phyloP scores from a whole-genome alignment of 371 early-diverging fungal species.

The Lichtheimia corymbifera region DNA sequence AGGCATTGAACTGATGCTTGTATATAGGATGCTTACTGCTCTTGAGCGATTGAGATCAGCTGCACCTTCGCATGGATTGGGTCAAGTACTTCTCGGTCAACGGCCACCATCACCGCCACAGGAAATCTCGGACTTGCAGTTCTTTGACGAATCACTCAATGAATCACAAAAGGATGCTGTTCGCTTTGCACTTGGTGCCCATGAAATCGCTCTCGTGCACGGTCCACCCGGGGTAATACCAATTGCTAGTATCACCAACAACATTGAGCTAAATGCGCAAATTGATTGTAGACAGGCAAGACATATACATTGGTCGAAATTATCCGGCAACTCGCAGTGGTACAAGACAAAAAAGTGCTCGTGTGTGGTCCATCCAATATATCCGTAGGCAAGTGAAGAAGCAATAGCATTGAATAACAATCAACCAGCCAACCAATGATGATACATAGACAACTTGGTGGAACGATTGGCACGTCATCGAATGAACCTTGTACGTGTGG shows the following conservation, averaged over 20 bases:
- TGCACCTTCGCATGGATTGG: slow-evolving; percentile 18
- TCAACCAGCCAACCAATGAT: not conserved
- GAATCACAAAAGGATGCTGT: slow-evolving; percentile 80
- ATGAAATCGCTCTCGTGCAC: slow-evolving; percentile 79
- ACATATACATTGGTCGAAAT: slow-evolving; percentile 91
- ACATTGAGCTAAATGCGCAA: not conserved
- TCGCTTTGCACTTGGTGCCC: slow-evolving; percentile 60
- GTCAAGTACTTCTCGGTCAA: slow-evolving; percentile 33
- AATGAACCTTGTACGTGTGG: slow-evolving; percentile 78
- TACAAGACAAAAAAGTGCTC: slow-evolving; percentile 69
- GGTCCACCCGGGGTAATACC: slow-evolving; percentile 74
- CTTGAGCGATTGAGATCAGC: slow-evolving; percentile 32
- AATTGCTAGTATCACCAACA: too few relatives aligned
- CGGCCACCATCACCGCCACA: slow-evolving; percentile 19
- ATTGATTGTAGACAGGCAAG: slow-evolving; percentile 78
- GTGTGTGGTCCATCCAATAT: slow-evolving; percentile 96
- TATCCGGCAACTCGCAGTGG: slow-evolving; percentile 73
- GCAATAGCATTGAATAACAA: not conserved
- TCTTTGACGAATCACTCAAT: slow-evolving; percentile 73
- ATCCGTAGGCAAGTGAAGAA: slow-evolving; percentile 69
- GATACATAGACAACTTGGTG: slow-evolving; percentile 71
- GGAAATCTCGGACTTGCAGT: slow-evolving; percentile 28
- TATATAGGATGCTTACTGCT: slow-evolving; percentile 40
- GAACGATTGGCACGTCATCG: slow-evolving; percentile 69
- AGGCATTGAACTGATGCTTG: not conserved